Evolutionary conservation across 352 stramenopile genomes (phyloP).

Genomic region (Phytophthora podocarpi): DNA sequence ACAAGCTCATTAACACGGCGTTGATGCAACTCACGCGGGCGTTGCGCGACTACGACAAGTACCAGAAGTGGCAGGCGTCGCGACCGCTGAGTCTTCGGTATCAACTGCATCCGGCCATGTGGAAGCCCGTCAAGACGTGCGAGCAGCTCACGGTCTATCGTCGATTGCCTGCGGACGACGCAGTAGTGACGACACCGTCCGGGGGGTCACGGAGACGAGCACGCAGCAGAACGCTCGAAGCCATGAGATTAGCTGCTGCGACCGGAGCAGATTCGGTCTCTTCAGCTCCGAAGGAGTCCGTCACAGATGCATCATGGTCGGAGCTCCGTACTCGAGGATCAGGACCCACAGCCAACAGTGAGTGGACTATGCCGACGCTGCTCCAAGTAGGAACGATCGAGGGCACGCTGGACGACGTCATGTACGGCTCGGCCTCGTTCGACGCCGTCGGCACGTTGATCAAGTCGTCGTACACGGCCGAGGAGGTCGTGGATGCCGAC

Average conservation of each 20-base stretch:
- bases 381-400: constrained; percentile 48
- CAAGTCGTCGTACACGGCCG: constrained; percentile 33
- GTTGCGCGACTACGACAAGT: constrained; percentile 47
- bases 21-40: constrained; percentile 33
- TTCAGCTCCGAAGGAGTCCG: constrained; percentile 26
- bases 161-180: constrained; percentile 23
- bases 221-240: constrained; percentile 36
- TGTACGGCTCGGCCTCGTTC: constrained; percentile 45
- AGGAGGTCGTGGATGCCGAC: constrained; percentile 46
- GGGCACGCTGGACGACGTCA: constrained; percentile 53
- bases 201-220: constrained; percentile 29
- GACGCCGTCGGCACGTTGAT: constrained; percentile 34
- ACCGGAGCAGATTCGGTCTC: constrained; percentile 20
- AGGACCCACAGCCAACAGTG: constrained; percentile 7
- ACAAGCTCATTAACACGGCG: constrained; percentile 38
- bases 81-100: constrained; percentile 41
- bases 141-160: constrained; percentile 50
- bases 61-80: constrained; percentile 39
- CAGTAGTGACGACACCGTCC: constrained; percentile 17
- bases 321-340: constrained; percentile 18
- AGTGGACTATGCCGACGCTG: constrained; percentile 43
- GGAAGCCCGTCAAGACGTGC: constrained; percentile 50
- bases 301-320: constrained; percentile 14
- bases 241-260: constrained; percentile 13
- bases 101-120: constrained; percentile 43